Evolutionary conservation across 257 asterid genomes (phyloP), one percentile per base, ranked within the genome.

Genomic region (Mentha longifolia): DNA sequence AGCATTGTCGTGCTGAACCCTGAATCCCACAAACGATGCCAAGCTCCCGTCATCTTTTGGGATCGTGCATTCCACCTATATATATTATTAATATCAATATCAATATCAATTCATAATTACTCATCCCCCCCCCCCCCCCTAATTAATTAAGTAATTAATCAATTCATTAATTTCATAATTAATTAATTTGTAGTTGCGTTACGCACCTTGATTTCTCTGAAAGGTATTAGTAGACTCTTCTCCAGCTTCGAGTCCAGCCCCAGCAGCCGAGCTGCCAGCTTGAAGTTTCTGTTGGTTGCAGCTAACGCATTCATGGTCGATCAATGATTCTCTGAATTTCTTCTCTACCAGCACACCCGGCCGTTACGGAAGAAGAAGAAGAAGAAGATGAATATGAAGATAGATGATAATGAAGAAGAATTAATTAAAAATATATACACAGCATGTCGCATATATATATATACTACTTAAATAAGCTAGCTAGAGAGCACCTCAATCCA

Each of bases 281-380:
- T 89, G 83, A 94, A 94, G 84, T 94, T 94, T 68, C 99, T 79
- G 87, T 86, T 94, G 19, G 99, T 94, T 63, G 99, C 99, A 2
- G 85, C 96, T 71, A 94, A 83, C 8, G 99, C 99, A 61, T 94
- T 94, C 99, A 94, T 94, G 84, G 9, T 83, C 74, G 65, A 15
- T 13, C 12, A 5, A 12, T 33, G 6, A 20, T 20, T 54, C 60
- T 54, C 7, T 20, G n/a, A n/a, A n/a, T n/a, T 54, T 54, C 10
- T 54, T 20, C 33, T 20, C 57, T 51, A 7, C 28, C 57, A 13
- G 8, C 28, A 22, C 25, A 2, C 25, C 25, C 25, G 25, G 1
- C 25, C 25, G 25, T 22, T 22, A 22, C 57, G 2, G 28, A 16
- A 51, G 14, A 51, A 8, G 30, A 51, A 17, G 61, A 25, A 25